These are phyloP conservation scores for Diaporthe sp. DNA, from an alignment of 2,329 filamentous ascomycete species.

Conservation along the genomic window DNA sequence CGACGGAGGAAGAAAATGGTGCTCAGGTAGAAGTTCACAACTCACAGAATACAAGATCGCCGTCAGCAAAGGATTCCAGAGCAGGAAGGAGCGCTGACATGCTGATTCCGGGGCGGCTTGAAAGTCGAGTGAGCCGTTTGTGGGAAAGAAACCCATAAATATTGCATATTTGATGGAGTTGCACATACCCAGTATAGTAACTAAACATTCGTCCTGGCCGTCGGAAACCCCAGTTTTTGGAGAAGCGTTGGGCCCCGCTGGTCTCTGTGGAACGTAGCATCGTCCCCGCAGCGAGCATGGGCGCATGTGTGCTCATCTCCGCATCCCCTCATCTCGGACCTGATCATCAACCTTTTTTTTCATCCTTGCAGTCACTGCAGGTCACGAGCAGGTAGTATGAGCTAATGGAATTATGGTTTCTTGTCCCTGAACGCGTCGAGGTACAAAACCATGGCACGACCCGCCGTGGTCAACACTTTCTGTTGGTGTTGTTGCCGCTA, in stretches of 20 bases:
- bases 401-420: conserved; percentile 18
- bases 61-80: no score
- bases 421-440: not conserved
- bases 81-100: not conserved
- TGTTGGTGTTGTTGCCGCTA: not conserved
- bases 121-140: not conserved
- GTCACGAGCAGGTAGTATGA: conserved; percentile 6
- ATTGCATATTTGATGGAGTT: not conserved
- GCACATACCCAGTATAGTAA: not conserved
- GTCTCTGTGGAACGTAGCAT: conserved; percentile 24
- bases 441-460: conserved; percentile 14
- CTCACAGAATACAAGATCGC: no score
- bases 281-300: conserved; percentile 16
- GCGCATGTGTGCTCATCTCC: conserved; percentile 15
- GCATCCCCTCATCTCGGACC: conserved; percentile 24
- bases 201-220: not conserved
- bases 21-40: not conserved
- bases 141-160: not conserved
- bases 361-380: conserved; percentile 22
- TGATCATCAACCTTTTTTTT: conserved; percentile 26
- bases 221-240: not conserved
- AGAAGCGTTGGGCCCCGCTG: not conserved
- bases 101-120: not conserved
- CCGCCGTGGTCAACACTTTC: not conserved
- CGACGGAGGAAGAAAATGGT: not conserved